Conservation (phyloP, 1,139 yeast species). For the Scheffersomyces insectosa region DNA sequence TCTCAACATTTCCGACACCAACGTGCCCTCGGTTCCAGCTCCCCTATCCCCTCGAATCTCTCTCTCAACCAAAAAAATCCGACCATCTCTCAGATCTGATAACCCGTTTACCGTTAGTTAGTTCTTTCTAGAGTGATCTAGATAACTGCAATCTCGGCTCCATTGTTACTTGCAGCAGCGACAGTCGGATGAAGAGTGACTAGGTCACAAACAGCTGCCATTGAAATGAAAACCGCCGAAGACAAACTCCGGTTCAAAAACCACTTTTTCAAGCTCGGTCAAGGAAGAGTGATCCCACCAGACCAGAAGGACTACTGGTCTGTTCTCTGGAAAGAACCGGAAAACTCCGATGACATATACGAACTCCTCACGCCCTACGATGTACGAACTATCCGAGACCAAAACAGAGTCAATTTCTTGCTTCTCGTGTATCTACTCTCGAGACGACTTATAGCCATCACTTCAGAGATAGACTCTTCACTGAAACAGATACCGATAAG, state of each 20-base stretch:
- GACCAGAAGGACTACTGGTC: conserved; percentile 56
- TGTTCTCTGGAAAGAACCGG: conserved; percentile 33
- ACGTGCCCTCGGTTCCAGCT: too few species aligned
- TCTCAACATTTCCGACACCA: too few species aligned
- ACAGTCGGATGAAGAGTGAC: too few species aligned
- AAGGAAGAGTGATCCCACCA: conserved; percentile 47
- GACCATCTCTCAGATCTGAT: too few species aligned
- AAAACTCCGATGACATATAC: conserved; percentile 46
- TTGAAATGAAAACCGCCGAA: conserved; percentile 67
- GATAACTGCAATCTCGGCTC: too few species aligned
- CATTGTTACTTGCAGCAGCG: too few species aligned
- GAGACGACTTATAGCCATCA: conserved; percentile 26
- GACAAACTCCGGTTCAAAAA: conserved; percentile 62
- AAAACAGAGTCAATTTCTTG: conserved; percentile 56
- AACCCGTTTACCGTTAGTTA: too few species aligned
- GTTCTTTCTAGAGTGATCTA: too few species aligned
- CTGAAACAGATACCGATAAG: conserved; percentile 4
- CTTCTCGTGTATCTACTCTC: conserved; percentile 49
- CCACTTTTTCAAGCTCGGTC: conserved; percentile 66
- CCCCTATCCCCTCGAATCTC: too few species aligned
- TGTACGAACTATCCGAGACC: conserved; percentile 58
- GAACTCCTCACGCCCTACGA: conserved; percentile 53
- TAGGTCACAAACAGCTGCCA: not conserved
- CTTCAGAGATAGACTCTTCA: conserved; percentile 4
- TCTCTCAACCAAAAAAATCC: too few species aligned